phyloP scores from a whole-genome alignment of 139 green algal genomes.

The Chlamydomonas schloesseri region DNA sequence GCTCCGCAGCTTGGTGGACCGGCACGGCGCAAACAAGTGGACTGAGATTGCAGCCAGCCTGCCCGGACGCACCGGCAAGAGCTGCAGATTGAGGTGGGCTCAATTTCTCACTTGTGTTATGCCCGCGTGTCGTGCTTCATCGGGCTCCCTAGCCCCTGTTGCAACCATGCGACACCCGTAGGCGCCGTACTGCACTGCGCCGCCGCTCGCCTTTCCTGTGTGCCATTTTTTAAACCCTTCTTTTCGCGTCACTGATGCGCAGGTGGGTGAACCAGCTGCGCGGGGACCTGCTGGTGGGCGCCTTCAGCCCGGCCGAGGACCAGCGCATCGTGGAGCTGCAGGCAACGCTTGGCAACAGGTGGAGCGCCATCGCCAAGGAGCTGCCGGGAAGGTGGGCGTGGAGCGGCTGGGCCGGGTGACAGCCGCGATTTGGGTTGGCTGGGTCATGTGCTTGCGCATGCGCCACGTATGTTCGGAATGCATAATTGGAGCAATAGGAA shows the following conservation, averaged over 20 bases:
- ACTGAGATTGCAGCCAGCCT: slow-evolving; percentile 67
- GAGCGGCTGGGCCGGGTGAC: no score
- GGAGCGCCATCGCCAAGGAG: slow-evolving; percentile 67
- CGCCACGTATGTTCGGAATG: no score
- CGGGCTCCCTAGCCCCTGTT: no score
- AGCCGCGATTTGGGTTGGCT: no score
- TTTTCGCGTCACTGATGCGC: neutral
- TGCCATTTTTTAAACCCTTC: no score
- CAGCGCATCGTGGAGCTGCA: slow-evolving; percentile 56
- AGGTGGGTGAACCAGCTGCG: slow-evolving; percentile 78
- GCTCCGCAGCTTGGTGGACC: slow-evolving; percentile 68
- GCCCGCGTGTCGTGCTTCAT: no score
- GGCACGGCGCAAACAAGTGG: slow-evolving; percentile 81
- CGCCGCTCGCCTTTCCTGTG: no score
- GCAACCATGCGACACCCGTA: no score
- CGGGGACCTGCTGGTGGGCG: slow-evolving; percentile 54
- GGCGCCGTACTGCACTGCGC: no score
- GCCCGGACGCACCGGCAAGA: slow-evolving; percentile 75
- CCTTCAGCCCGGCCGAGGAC: slow-evolving; percentile 65
- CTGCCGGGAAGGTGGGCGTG: slow-evolving; percentile 53
- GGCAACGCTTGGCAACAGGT: slow-evolving; percentile 64
- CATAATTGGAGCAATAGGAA: no score
- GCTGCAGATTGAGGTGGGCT: slow-evolving; percentile 70
- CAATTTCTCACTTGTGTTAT: no score
- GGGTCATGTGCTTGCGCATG: no score